Base-by-base conservation (phyloP, 2,329 filamentous ascomycete genomes). In the Bipolaris sorokiniana region DNA sequence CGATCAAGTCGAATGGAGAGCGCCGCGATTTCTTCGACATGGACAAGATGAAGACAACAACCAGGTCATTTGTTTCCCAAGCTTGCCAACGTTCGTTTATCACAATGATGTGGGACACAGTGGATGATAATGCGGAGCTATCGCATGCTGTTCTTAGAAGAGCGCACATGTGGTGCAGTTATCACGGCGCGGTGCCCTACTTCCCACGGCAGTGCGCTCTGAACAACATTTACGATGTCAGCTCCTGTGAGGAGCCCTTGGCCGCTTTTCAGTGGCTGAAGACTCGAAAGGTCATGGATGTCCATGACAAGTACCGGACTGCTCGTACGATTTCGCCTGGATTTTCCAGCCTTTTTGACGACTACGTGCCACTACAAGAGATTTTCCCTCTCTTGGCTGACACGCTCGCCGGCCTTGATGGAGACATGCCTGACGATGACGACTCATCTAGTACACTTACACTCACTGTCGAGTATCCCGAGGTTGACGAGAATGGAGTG, bases 191-290 rank as follows among this genome's bases (percentile, higher is more conserved):
- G 1, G 55, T 74, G 10, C 65, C 66, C 1, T 76, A 69, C 50
- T 63, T 76, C 36, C 57, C 62, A 5, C 62, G 71, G 13, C 63
- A 64, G 23, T 56, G 63, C 16, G 68, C 72, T 16, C 38, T 76
- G 11, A 70, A 50, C 1, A 64, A 69, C 44, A 61, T 73, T 1
- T 52, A 63, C 22, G 54, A 72, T 22, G 60, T 71, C 22, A 55
- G 58, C 7, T 63, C 66, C 18, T 69, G 64, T 37, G 59, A 70
- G 33, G 73, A 77, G 51, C 74, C 74, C 28, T 56, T 77, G 22
- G 72, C 72, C 28, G 74, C 73, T 3, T 77, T 77, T 34, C 72
- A 76, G 49, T 77, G 74, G 74, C 63, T 77, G 15, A 77, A 77
- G 51, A 65, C 70, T 20, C 62, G 69, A 16, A 70, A 62, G 64